Evolutionary conservation across 345 rosid genomes (phyloP), one percentile per base, ranked within the genome.

Genomic region (Fremontodendron californicum): DNA sequence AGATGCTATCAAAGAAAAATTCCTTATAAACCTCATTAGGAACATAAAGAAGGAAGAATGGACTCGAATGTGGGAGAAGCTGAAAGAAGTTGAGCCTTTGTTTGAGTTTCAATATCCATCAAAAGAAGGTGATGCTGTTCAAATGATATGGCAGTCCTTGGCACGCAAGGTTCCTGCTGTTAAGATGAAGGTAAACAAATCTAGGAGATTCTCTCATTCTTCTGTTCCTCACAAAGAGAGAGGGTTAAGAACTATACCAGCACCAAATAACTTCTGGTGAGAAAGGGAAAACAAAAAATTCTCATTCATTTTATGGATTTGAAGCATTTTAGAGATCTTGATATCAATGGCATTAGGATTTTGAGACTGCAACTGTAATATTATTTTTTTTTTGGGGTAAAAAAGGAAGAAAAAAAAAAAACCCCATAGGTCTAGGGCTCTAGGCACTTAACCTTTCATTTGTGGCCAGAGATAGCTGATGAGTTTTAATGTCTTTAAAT

Each of bases 101-200:
- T 91, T 85, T 8, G 92, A 91, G 82, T 91, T 88, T 23, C 87
- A 87, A 15, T 89, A 86, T 77, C 98, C 99, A 11, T 83, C 88
- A 0, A 88, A 78, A 70, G 87, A 87, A 57, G 89, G 84, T 0
- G 93, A 88, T 68, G 99, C 94, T 10, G 93, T 96, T 76, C 88
- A 96, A 78, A 93, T 93, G 97, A 92, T 91, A 78, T 96, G 99
- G 98, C 90, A 88, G 84, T 92, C 97, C 9, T 77, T 96, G 40
- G 90, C 92, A 2, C 89, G 95, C 65, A 96, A 96, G 84, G 90
- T 85, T 78, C 90, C 95, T 55, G 79, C 84, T 25, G 73, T 89
- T 49, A 83, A 84, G 75, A 81, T 85, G 93, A 92, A 89, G 79
- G 77, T 92, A 54, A 87, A 96, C 83, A 91, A 80, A 81, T 81